Base-by-base conservation (phyloP, 306 rosid species). In the Malus fusca region DNA sequence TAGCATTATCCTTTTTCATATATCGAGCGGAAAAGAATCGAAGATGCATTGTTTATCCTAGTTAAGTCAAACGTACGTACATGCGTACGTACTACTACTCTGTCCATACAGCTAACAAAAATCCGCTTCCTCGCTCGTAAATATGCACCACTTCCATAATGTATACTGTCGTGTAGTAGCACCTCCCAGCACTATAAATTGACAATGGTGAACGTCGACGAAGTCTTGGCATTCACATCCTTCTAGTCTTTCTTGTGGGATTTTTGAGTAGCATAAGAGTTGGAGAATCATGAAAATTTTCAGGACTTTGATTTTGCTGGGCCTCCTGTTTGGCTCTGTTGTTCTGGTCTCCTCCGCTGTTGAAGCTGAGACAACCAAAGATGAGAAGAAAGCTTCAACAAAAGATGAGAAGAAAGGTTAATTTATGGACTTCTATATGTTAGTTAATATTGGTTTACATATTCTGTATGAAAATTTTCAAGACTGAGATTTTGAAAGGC, bases 361-460 rank as follows among this genome's bases (percentile, higher is more conserved):
- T 4, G 51, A 28, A 35, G 66, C 66, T 40, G 67, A 55, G 75
- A 33, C 14, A 35, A 33, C 66, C 75, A 23, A 72, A 72, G 22
- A 72, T 35, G 66, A 56, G 66, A 22, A 13, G 1, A 33, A 72
- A 58, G 76, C 40, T 35, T 35, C 14, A 56, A 33, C 66, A 66
- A 23, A 72, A 72, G 33, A 72, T 35, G 75, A 56, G 66, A 35
- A n/a, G 1, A 55, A 72, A 72, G 76, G 76, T 72, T 30, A 30
- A 63, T 28, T 28, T 48, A 14, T 48, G 53, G 5, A 48, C 19
- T 48, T 48, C 15, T 15, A 3, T 14, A 48, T 15, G 53, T 2
- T 15, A 48, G 53, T 48, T 48, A 46, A 46, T 48, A 48, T 14
- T 15, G 7, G 7, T 15, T 48, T 15, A 35, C 40, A 6, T 35